phyloP scores from a whole-genome alignment of 1,284 basidiomycete genomes.

The Hemileia vastatrix region DNA sequence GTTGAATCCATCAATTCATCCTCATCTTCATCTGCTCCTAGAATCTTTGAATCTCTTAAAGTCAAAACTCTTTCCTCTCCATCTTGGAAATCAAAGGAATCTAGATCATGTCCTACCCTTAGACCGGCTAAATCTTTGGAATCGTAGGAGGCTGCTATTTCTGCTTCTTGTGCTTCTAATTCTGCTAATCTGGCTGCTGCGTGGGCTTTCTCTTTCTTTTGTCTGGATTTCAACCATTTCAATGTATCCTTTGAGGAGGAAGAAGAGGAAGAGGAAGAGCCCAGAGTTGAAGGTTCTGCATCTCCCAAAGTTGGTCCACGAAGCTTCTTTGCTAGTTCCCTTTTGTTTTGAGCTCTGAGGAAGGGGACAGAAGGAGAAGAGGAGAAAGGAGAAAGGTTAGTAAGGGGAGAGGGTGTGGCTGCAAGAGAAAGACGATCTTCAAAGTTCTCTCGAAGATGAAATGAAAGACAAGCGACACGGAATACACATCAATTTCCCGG shows the following conservation, averaged over 20 bases:
- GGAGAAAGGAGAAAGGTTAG: conserved; percentile 51
- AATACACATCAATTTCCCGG: neutral
- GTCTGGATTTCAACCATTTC: conserved; percentile 78
- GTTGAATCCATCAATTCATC: conserved; percentile 49
- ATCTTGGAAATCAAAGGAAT: conserved; percentile 75
- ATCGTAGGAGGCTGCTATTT: conserved; percentile 54
- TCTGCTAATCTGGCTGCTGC: conserved; percentile 68
- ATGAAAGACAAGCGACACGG: neutral
- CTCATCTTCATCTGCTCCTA: conserved; percentile 88
- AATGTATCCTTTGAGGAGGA: conserved; percentile 59
- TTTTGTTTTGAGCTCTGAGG: conserved; percentile 74
- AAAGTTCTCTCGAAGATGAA: conserved; percentile 58
- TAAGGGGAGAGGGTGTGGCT: conserved; percentile 43
- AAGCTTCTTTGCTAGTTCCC: conserved; percentile 77
- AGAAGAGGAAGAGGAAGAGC: conserved; percentile 6
- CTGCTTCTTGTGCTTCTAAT: conserved; percentile 59
- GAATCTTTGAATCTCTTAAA: conserved; percentile 82
- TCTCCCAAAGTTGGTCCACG: conserved; percentile 82
- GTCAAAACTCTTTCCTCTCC: conserved; percentile 92
- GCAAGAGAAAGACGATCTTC: conserved; percentile 60
- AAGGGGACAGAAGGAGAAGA: conserved; percentile 3
- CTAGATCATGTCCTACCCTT: conserved; percentile 89
- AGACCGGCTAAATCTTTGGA: conserved; percentile 68
- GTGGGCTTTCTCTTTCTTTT: conserved; percentile 75
- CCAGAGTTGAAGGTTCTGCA: conserved; percentile 57